Base-by-base conservation (phyloP, 352 stramenopile species). In the Pythium periplocum region DNA sequence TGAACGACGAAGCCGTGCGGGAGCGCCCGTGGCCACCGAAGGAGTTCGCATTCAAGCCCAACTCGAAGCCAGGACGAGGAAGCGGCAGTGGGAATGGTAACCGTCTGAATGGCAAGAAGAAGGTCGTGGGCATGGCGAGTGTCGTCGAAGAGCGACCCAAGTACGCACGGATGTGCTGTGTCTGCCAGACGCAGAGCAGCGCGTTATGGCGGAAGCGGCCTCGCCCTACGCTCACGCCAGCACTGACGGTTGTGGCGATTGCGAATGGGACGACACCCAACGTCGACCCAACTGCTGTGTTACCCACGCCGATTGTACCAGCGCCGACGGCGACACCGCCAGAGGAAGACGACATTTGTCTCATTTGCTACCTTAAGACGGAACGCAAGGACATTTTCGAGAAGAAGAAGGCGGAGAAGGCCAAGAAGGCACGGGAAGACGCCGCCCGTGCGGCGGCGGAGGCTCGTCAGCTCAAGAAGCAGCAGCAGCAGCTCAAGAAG, bases 11-110 rank as follows among this genome's bases (percentile, higher is more conserved):
- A 40, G 70, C 64, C 35, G 70, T 83, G 39, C 80, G 79, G 17
- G 80, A 92, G 4, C 79, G 79, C 3, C 53, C 68, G 31, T 95
- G 84, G 84, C 84, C 84, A 26, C 84, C 84, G 0, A 73, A 69
- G 32, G 84, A 90, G 57, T 90, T 91, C 56, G 67, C 75, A 39
- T 55, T 81, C n/a, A 89, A 89, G 53, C 63, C 68, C 2, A 61
- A 68, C 17, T 38, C 51, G 4, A 87, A 86, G 51, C 64, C 76
- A 0, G 65, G 64, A 37, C 61, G 69, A 33, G 68, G 53, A 4
- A 57, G 73, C 37, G 55, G 60, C 17, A 71, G 69, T 35, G 81
- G 79, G 48, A 64, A 64, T 51, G 32, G 64, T 31, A 57, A 47
- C 47, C 53, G 60, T 42, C 59, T 50, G 11, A 66, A 69, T 34